Evolutionary conservation across 371 early-diverging fungal genomes (phyloP).

Genomic region (Mucor racemosus): DNA sequence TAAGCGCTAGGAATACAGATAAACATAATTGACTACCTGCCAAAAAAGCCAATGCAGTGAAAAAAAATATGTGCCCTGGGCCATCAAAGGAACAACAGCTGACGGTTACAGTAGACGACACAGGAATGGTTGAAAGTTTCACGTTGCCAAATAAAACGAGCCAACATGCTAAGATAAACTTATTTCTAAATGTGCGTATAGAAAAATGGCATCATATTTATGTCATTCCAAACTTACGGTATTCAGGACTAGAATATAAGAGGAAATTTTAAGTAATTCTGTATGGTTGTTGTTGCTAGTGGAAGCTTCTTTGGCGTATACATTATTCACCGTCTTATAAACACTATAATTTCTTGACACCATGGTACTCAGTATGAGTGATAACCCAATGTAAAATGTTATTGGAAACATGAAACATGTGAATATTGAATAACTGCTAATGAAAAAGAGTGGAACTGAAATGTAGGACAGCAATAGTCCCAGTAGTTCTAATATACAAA

Average conservation of each 20-base stretch:
- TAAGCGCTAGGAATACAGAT: constrained; percentile 20
- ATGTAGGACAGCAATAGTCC: constrained; percentile 57
- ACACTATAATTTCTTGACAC: constrained; percentile 62
- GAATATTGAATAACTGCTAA: constrained; percentile 46
- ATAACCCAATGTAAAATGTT: constrained; percentile 50
- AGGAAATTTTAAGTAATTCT: not conserved
- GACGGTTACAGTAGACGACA: constrained; percentile 40
- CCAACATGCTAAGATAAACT: constrained; percentile 48
- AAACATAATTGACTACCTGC: constrained; percentile 41
- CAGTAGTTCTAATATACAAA: constrained; percentile 57
- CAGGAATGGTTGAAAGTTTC: constrained; percentile 28
- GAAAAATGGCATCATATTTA: constrained; percentile 9
- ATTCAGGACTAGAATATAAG: not conserved
- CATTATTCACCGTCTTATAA: constrained; percentile 26
- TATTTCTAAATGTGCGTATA: not conserved
- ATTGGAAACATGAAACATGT: constrained; percentile 51
- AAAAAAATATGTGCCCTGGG: constrained; percentile 29
- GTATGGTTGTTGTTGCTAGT: not conserved
- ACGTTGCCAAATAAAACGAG: constrained; percentile 40
- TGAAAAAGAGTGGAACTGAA: constrained; percentile 37
- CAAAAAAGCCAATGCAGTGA: constrained; percentile 32
- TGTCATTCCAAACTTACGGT: not conserved
- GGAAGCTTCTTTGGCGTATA: not conserved
- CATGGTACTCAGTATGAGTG: constrained; percentile 56
- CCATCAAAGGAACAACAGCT: constrained; percentile 42